Conservation (phyloP, 257 asterid genomes). For the Apocynum venetum region DNA sequence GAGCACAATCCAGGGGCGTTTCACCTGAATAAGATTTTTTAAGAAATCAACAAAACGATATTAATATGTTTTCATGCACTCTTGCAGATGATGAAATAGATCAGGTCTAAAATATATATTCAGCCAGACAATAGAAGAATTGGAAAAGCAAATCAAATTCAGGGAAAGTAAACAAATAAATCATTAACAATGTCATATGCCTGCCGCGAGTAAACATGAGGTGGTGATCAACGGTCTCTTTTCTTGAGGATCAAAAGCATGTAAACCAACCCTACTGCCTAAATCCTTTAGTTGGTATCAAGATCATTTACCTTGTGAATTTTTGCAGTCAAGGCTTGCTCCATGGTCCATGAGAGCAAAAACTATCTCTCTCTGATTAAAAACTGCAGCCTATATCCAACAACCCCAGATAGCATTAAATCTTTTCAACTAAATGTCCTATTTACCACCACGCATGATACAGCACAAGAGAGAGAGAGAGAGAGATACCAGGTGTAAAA, state of each 20-base stretch:
- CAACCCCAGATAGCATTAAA: conserved; percentile 13
- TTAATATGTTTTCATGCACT: not conserved
- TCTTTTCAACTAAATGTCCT: conserved; percentile 10
- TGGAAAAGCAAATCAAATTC: not conserved
- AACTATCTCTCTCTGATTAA: conserved; percentile 86
- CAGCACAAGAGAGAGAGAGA: not conserved
- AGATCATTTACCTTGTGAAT: conserved; percentile 72
- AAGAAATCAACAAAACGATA: not conserved
- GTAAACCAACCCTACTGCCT: not conserved
- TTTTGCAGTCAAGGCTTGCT: conserved; percentile 64
- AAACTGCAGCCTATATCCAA: conserved; percentile 80
- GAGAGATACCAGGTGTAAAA: conserved; percentile 72
- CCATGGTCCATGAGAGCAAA: conserved; percentile 90
- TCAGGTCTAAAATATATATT: not conserved
- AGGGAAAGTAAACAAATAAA: not conserved
- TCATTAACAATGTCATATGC: not conserved
- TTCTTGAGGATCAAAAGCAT: not conserved
- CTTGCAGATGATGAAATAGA: not conserved
- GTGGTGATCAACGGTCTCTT: not conserved
- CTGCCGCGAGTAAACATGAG: not conserved
- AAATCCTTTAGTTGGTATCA: not conserved
- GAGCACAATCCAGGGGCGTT: conserved; percentile 95
- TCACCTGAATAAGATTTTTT: conserved; percentile 54
- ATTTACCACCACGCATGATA: not conserved
- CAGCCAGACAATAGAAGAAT: too few species aligned